These are phyloP conservation scores for Phaeosphaeria sp. DNA, from an alignment of 2,329 filamentous ascomycete genomes.

Conservation along the genomic window DNA sequence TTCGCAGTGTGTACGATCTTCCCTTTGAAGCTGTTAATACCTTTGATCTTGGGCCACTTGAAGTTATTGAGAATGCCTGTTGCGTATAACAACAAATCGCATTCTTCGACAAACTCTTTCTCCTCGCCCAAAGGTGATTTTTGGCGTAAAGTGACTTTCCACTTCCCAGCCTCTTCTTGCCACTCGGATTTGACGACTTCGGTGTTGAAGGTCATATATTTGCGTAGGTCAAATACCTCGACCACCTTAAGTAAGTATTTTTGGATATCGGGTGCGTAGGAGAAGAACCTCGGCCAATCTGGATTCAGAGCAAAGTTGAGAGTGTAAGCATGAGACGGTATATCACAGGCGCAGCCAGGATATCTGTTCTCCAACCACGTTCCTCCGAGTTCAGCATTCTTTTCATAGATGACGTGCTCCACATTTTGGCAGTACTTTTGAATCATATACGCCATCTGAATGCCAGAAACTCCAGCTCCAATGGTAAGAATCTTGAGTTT, in stretches of 20 bases:
- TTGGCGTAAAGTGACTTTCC: constrained; percentile 58
- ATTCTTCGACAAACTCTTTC: constrained; percentile 52
- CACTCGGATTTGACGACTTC: constrained; percentile 56
- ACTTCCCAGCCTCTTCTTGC: constrained; percentile 57
- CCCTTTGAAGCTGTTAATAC: constrained; percentile 55
- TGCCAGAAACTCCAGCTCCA: constrained; percentile 56
- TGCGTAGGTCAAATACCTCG: constrained; percentile 56
- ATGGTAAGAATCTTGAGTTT: constrained; percentile 57
- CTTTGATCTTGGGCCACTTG: constrained; percentile 48
- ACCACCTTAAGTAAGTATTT: constrained; percentile 58
- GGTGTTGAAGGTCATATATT: constrained; percentile 61
- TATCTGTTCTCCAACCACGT: constrained; percentile 57
- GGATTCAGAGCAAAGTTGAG: constrained; percentile 54
- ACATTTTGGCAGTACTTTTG: constrained; percentile 53
- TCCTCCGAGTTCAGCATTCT: constrained; percentile 53
- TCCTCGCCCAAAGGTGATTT: constrained; percentile 40
- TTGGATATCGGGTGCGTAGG: constrained; percentile 55
- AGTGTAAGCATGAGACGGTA: constrained; percentile 55
- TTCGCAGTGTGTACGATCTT: constrained; percentile 52
- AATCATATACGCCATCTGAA: constrained; percentile 56
- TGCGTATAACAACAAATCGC: constrained; percentile 53
- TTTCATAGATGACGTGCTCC: constrained; percentile 57
- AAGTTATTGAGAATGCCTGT: constrained; percentile 53
- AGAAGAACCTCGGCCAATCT: constrained; percentile 57
- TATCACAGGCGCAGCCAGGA: constrained; percentile 52